Conservation (phyloP, 2,329 filamentous ascomycete genomes). For the Penicillium sp. region DNA sequence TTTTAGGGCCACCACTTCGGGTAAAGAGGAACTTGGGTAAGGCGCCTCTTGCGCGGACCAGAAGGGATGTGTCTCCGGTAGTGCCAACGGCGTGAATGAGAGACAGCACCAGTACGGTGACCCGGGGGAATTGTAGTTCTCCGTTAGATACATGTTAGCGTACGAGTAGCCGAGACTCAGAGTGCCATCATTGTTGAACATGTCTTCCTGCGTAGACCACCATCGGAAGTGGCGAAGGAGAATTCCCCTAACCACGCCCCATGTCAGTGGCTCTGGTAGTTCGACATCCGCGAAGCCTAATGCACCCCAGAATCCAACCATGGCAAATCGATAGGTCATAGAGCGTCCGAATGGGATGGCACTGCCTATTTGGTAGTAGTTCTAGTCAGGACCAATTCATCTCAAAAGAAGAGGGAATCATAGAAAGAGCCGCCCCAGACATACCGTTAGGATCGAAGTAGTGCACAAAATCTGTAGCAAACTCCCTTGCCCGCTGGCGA, state of each 20-base stretch:
- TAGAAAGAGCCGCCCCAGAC: background rate
- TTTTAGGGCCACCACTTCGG: constrained; percentile 51
- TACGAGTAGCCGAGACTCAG: constrained; percentile 69
- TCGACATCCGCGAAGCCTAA: constrained; percentile 68
- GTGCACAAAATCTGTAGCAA: constrained; percentile 62
- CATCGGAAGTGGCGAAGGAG: constrained; percentile 65
- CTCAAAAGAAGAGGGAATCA: background rate
- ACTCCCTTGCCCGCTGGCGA: constrained; percentile 56
- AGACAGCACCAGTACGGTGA: constrained; percentile 69
- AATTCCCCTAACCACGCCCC: constrained; percentile 71
- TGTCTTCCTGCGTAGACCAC: constrained; percentile 68
- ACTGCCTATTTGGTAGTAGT: constrained; percentile 36
- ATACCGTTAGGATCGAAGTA: constrained; percentile 64
- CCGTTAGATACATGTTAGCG: constrained; percentile 70
- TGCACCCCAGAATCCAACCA: constrained; percentile 75
- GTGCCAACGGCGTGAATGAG: constrained; percentile 63
- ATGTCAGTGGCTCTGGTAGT: constrained; percentile 61
- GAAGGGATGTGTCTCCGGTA: constrained; percentile 62
- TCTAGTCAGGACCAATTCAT: background rate
- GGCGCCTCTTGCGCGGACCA: constrained; percentile 62
- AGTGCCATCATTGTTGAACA: constrained; percentile 66
- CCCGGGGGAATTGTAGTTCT: constrained; percentile 75
- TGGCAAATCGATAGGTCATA: constrained; percentile 73
- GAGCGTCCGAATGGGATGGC: constrained; percentile 69
- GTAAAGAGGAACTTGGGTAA: constrained; percentile 48